A percentile compares a stretch with the other conserved stretches of the same genome.
These are phyloP conservation scores for Prosopis cineraria DNA, from an alignment of 306 rosid species.

Conservation along the genomic window DNA sequence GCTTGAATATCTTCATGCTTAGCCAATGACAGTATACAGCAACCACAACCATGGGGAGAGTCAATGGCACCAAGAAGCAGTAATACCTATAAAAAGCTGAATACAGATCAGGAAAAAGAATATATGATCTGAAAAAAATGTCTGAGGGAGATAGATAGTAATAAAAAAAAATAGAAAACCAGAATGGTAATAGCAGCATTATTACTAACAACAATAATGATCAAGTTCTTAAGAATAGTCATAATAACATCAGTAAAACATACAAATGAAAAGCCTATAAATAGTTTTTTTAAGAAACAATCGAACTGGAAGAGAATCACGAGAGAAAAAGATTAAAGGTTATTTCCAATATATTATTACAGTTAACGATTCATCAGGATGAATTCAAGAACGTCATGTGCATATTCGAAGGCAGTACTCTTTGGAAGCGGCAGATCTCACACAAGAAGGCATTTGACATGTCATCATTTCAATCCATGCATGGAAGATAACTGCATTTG, in stretches of 20 bases:
- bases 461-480: not conserved
- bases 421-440: not conserved
- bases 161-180: not conserved
- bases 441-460: not conserved
- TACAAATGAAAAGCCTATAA: not conserved
- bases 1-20: slow-evolving; percentile 88
- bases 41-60: slow-evolving; percentile 70
- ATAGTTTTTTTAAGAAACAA: not conserved
- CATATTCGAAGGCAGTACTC: not conserved
- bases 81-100: slow-evolving; percentile 56
- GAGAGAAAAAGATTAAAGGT: not conserved
- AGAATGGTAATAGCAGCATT: not conserved
- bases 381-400: not conserved
- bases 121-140: not conserved
- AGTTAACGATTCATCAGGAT: not conserved
- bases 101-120: slow-evolving; percentile 21
- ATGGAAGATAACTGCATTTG: not conserved
- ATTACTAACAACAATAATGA: not conserved
- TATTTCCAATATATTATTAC: not conserved
- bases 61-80: slow-evolving; percentile 89
- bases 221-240: not conserved
- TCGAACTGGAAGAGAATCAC: not conserved
- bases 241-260: not conserved
- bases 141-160: not conserved
- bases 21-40: slow-evolving; percentile 90